Base-by-base conservation (phyloP, 208 protist species). In the Crithidia fasciculata region DNA sequence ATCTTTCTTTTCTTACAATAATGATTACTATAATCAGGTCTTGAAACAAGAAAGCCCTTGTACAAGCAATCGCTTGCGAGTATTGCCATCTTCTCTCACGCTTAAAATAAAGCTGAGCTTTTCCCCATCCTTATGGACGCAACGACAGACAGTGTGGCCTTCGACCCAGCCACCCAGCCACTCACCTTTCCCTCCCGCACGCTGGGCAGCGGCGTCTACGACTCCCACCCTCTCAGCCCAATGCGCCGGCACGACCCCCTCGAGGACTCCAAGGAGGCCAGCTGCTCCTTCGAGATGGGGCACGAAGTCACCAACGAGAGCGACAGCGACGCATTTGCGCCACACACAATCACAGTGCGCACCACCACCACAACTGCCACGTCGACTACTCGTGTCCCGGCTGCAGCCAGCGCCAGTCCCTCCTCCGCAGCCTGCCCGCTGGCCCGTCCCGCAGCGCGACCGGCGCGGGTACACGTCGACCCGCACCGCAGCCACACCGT, bases 281-380 rank as follows among this genome's bases (percentile, higher is more conserved):
- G 50, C 49, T 52, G 64, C 52, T 69, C 64, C 1, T 69, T 69
- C 39, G 64, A 59, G 52, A 59, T 69, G 64, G 39, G n/a, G 7
- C 52, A 16, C 15, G 64, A 5, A 2, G n/a, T 3, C 6, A 18
- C 16, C 3, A 52, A 2, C 39, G 41, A 52, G 41, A 37, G 10
- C 8, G 59, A 64, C 41, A 39, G 5, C 12, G 59, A 52, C 39
- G 43, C 39, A 36, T 40, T 4, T 9, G 39, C 18, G 8, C 15
- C 36, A 15, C 15, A 39, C 44, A 57, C 52, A 15, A 59, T 59
- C 52, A 59, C 12, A 0, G 12, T 59, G 4, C 39, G 18, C 13
- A 59, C 64, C 36, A 69, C n/a, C 5, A n/a, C 39, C 3, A 37
- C 64, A 36, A 3, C n/a, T 18, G 28, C 61, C 45, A 13, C 45